Base-by-base conservation (phyloP, 2,329 filamentous ascomycete species). In the Albophoma yamanashiensis region DNA sequence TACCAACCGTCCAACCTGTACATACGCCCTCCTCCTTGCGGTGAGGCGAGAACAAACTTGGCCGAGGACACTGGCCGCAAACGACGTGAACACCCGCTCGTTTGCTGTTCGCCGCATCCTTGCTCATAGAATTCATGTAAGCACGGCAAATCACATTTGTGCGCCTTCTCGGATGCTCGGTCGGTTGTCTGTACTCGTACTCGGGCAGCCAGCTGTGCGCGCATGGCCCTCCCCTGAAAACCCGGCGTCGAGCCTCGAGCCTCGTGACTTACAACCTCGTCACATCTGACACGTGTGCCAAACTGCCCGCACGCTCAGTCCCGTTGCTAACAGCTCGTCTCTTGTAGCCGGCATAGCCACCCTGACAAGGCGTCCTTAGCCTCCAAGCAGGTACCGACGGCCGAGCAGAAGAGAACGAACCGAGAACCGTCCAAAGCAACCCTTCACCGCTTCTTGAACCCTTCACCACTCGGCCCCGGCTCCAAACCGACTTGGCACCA, bases 71-170 rank as follows among this genome's bases (percentile, higher is more conserved):
- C 58, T n/a, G 25, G 43, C 55, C 34, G 56, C 55, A 60, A 60
- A 58, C 59, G 47, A 52, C 20, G 9, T 38, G 27, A 20, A 57
- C 31, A 15, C 17, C 56, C 27, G 20, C 11, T 25, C 56, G 59
- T 60, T 60, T 60, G 59, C 55, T 55, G 36, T 52, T 43, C 14
- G n/a, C 25, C 43, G 55, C 6, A n/a, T 20, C 38, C 45, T 39
- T 39, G 50, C 40, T 31, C 50, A 20, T 27, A 50, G 20, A 38
- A 22, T 60, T 27, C 47, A 58, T 60, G 59, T 60, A 60, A 60
- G 55, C 55, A 57, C 39, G 59, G 22, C 59, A 55, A 60, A 58
- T 56, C 47, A 36, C 50, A 38, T 11, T 11, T 36, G 43, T 38
- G 8, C 39, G n/a, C 47, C 15, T 38, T 38, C 9, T 52, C 55